A percentile compares a stretch with the other conserved stretches of the same genome.
These are phyloP conservation scores for Cucurbita moschata DNA, from an alignment of 306 rosid genomes.

Conservation along the genomic window DNA sequence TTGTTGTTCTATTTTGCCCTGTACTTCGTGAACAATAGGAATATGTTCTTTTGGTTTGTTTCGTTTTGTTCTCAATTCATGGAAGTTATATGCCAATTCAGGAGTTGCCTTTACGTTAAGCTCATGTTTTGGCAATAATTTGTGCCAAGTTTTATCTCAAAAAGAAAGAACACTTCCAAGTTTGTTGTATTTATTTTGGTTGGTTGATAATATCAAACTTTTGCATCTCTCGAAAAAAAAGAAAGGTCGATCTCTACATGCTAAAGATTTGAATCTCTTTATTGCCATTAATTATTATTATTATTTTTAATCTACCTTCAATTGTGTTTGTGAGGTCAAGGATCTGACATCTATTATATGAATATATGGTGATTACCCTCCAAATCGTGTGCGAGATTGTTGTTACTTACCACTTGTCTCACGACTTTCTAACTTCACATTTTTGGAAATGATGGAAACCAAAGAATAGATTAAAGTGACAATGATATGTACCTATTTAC, in stretches of 20 bases:
- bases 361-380: neutral
- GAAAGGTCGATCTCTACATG: neutral
- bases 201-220: neutral
- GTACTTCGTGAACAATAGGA: neutral
- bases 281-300: no score
- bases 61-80: neutral
- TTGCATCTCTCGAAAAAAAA: neutral
- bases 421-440: neutral
- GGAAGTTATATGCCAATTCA: neutral
- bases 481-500: neutral
- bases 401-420: neutral
- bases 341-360: neutral
- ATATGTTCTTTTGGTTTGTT: neutral
- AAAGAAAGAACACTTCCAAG: neutral
- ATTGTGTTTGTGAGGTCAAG: neutral
- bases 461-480: neutral
- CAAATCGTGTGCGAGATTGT: neutral
- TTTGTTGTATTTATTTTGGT: neutral
- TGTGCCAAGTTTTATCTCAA: neutral
- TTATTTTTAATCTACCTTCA: neutral
- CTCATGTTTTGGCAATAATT: constrained; percentile 2
- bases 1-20: neutral
- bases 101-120: constrained; percentile 1
- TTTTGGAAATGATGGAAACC: neutral
- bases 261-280: no score